These are phyloP conservation scores for Aspergillus fumigatus DNA, from an alignment of 2,329 filamentous ascomycete genomes.

Conservation along the genomic window DNA sequence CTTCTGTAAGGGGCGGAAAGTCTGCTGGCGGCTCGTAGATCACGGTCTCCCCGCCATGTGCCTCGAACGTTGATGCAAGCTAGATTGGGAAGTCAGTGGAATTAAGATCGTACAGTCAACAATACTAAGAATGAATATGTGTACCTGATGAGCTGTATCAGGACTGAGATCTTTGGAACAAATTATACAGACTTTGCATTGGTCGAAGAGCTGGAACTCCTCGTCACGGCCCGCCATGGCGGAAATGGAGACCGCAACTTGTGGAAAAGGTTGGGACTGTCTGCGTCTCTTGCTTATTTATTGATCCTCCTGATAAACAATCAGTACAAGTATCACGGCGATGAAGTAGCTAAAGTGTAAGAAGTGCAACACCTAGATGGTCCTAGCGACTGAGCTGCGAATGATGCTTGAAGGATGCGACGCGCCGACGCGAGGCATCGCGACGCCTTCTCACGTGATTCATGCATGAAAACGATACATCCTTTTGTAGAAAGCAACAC, in stretches of 20 bases:
- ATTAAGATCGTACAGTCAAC: slow-evolving; percentile 1
- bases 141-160: slow-evolving; percentile 41
- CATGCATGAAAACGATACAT: neutral
- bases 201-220: slow-evolving; percentile 38
- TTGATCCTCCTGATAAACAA: neutral
- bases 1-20: slow-evolving; percentile 34
- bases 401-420: slow-evolving; percentile 8
- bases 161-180: slow-evolving; percentile 37
- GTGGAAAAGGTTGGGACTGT: neutral
- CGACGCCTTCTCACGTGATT: slow-evolving; percentile 24
- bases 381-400: neutral
- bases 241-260: neutral
- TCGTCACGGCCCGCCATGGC: slow-evolving; percentile 25
- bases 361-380: neutral
- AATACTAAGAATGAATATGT: neutral
- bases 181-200: slow-evolving; percentile 45
- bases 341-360: neutral
- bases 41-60: slow-evolving; percentile 47
- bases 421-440: slow-evolving; percentile 17
- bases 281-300: neutral
- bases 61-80: slow-evolving; percentile 44
- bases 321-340: neutral
- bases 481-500: neutral
- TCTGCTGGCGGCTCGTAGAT: slow-evolving; percentile 36
- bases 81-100: slow-evolving; percentile 20